These are phyloP conservation scores for Pseudozyma hubeiensis DNA, from an alignment of 1,284 basidiomycete species.

Conservation along the genomic window DNA sequence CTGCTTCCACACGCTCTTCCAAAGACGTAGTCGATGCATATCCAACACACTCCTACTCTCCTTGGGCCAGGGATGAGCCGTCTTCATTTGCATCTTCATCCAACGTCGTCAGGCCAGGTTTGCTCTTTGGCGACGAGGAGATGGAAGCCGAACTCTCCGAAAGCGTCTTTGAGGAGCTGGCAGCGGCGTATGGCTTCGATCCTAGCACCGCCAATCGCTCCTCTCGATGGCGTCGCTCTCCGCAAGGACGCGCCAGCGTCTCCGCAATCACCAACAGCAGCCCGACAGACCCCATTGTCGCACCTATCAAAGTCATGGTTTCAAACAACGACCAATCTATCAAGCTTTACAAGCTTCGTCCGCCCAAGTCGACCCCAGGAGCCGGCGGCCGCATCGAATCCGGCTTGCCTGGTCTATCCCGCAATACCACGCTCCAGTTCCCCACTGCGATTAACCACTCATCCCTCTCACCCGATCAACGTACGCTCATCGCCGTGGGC, in stretches of 20 bases:
- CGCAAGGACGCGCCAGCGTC: neutral
- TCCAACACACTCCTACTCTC: conserved; percentile 5
- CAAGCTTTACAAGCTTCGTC: conserved; percentile 72
- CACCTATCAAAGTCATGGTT: conserved; percentile 73
- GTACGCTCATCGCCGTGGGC: conserved; percentile 84
- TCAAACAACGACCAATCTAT: conserved; percentile 85
- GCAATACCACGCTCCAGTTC: conserved; percentile 46
- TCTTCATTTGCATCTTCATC: conserved; percentile 10
- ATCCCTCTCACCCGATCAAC: conserved; percentile 80
- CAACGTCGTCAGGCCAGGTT: conserved; percentile 23
- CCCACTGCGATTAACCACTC: conserved; percentile 56
- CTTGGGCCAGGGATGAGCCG: conserved; percentile 38
- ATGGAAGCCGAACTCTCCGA: conserved; percentile 43
- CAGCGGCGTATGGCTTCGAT: conserved; percentile 47
- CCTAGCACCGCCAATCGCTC: conserved; percentile 26
- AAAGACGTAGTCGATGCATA: conserved; percentile 26
- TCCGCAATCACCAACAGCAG: neutral
- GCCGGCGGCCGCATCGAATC: conserved; percentile 61
- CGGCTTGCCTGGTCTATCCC: conserved; percentile 74
- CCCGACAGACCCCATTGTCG: neutral
- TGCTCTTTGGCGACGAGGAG: conserved; percentile 42
- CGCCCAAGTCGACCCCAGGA: conserved; percentile 56
- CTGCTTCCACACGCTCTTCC: conserved; percentile 1
- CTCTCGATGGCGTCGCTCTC: conserved; percentile 23
- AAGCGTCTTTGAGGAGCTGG: conserved; percentile 45